These are phyloP conservation scores for Diaporthe batatas DNA, from an alignment of 2,329 filamentous ascomycete genomes.

Conservation along the genomic window DNA sequence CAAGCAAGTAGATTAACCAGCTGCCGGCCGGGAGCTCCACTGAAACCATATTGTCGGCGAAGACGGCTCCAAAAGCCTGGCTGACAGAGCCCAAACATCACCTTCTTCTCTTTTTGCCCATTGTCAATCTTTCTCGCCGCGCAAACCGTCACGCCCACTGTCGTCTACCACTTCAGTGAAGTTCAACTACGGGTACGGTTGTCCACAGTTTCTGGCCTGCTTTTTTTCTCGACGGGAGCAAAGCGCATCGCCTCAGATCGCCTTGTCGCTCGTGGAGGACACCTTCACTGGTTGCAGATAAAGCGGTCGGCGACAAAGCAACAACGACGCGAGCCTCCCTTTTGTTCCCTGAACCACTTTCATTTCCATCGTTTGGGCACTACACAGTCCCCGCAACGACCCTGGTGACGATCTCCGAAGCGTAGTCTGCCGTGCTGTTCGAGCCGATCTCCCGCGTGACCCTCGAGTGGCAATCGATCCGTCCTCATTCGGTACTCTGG, in stretches of 20 bases:
- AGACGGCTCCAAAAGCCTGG: background rate
- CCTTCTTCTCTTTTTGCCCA: slow-evolving; percentile 11
- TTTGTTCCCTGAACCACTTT: background rate
- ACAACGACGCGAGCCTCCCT: slow-evolving; percentile 34
- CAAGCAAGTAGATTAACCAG: background rate
- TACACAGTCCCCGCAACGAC: background rate
- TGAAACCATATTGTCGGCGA: slow-evolving; percentile 1
- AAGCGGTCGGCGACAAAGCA: slow-evolving; percentile 41
- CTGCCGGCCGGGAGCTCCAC: background rate
- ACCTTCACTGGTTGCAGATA: slow-evolving; percentile 42
- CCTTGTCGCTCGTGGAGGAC: slow-evolving; percentile 39
- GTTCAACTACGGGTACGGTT: slow-evolving; percentile 32
- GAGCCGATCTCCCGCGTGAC: background rate
- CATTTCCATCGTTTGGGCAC: background rate
- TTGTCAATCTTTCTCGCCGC: slow-evolving; percentile 38
- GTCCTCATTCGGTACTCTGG: background rate
- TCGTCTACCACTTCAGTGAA: slow-evolving; percentile 24
- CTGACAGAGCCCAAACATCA: slow-evolving; percentile 18
- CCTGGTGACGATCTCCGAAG: background rate
- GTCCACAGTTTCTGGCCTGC: slow-evolving; percentile 39
- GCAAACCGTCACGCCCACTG: slow-evolving; percentile 30
- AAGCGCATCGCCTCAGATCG: slow-evolving; percentile 36
- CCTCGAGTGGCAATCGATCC: background rate
- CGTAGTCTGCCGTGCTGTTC: background rate
- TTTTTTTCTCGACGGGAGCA: slow-evolving; percentile 39